Evolutionary conservation across 2,329 filamentous ascomycete species (phyloP).

Genomic region (Penicillium sp.): DNA sequence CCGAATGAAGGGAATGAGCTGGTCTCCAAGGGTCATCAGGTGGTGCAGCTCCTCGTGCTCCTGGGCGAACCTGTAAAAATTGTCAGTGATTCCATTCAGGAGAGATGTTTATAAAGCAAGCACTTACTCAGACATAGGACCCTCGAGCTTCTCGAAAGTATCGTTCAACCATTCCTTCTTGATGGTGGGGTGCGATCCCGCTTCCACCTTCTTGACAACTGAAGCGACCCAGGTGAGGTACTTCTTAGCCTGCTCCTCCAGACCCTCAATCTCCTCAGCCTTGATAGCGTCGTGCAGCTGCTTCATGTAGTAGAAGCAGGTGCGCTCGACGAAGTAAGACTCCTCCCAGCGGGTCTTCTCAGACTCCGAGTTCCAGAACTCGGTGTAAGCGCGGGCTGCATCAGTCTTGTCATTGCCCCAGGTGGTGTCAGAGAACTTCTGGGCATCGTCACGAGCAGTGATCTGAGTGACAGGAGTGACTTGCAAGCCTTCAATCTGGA

Average conservation of each 20-base stretch:
- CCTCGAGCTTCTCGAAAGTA: neutral
- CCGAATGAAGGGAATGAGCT: neutral
- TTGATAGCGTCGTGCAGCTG: neutral
- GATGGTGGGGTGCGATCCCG: neutral
- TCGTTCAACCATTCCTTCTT: slow-evolving; percentile 3
- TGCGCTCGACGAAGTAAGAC: neutral
- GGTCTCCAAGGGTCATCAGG: neutral
- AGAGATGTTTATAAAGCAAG: no score
- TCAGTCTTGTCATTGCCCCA: neutral
- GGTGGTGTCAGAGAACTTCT: neutral
- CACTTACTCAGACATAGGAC: neutral
- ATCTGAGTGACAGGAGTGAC: neutral
- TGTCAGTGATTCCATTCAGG: neutral
- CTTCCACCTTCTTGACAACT: neutral
- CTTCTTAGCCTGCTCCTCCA: neutral
- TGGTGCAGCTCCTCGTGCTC: neutral
- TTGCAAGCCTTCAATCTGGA: neutral
- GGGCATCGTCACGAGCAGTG: neutral
- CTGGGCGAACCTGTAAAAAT: neutral
- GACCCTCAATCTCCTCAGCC: neutral
- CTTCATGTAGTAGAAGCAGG: neutral
- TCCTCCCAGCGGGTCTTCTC: neutral
- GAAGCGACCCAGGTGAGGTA: neutral
- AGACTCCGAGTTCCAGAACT: neutral
- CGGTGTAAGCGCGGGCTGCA: neutral